Evolutionary conservation across 2,329 filamentous ascomycete genomes (phyloP), one percentile per base, ranked within the genome.

Genomic region (Colletotrichum musicola): DNA sequence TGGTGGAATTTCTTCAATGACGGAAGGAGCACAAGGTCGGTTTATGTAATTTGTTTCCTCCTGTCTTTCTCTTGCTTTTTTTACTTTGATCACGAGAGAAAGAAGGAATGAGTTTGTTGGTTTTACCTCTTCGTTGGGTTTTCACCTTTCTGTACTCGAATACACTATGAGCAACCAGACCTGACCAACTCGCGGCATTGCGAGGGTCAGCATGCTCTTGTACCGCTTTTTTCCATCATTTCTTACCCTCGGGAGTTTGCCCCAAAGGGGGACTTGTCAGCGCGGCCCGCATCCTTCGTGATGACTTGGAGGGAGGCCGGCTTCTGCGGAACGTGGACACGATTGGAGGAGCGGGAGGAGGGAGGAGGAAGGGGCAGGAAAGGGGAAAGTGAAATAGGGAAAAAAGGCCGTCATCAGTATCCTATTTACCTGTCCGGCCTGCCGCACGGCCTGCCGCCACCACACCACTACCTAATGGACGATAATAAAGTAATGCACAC

Each of bases 41-140:
- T 54, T 51, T 27, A n/a, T 49, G 14, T 69, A 46, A 35, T 25
- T 42, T 30, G n/a, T 18, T 40, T 55, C 22, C 22, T 25, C 22
- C 22, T 4, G 4, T 25, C 22, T 25, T 4, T 25, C 22, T 25
- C 22, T 25, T 25, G 22, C 22, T 4, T 57, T 51, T n/a, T 35
- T 53, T 25, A 68, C 55, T 68, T 40, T 47, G 65, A 64, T 40
- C 61, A 68, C 18, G 61, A 68, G 61, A 55, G 59, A 68, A 64
- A 49, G 27, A 25, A 49, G 62, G 49, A 64, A 40, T 49, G 14
- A 42, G 54, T 14, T 55, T 18, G 12, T 22, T 63, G 18, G 30
- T 4, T 35, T 10, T 35, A 35, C 6, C 30, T 9, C 6, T 35
- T 30, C 2, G 22, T 25, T 25, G 2, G 22, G 22, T 25, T 25